These are phyloP conservation scores for Myrmaecium sp. DNA, from an alignment of 2,329 filamentous ascomycete species.

Conservation along the genomic window DNA sequence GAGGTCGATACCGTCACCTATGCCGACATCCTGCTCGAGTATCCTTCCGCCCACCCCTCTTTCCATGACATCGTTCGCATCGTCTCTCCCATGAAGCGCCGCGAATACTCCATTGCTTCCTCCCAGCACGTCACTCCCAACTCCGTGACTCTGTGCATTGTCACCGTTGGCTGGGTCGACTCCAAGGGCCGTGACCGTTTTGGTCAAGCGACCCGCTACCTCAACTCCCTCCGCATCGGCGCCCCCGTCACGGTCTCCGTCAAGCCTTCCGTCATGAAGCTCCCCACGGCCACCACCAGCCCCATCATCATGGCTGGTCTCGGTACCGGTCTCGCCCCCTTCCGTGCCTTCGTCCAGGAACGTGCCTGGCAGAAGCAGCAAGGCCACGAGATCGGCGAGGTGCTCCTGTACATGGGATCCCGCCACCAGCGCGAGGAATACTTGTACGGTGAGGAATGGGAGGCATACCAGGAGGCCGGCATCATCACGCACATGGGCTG, in stretches of 20 bases:
- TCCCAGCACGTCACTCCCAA: constrained; percentile 86
- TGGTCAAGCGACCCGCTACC: constrained; percentile 84
- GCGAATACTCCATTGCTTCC: constrained; percentile 98
- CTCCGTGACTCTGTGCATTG: constrained; percentile 87
- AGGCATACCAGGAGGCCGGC: constrained; percentile 88
- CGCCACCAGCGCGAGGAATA: constrained; percentile 98
- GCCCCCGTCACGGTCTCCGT: constrained; percentile 76
- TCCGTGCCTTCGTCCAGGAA: constrained; percentile 97
- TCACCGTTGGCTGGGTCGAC: constrained; percentile 93
- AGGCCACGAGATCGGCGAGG: constrained; percentile 83
- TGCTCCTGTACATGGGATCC: constrained; percentile 90
- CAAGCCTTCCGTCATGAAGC: constrained; percentile 98
- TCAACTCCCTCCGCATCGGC: constrained; percentile 59
- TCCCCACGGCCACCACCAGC: constrained; percentile 72
- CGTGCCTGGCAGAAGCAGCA: constrained; percentile 96
- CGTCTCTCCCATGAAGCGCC: constrained; percentile 79
- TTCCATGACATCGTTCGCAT: constrained; percentile 84
- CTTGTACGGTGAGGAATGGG: constrained; percentile 97
- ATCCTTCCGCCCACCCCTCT: constrained; percentile 68
- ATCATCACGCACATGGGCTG: constrained; percentile 87
- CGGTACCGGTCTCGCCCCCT: constrained; percentile 95
- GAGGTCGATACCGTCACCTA: constrained; percentile 88
- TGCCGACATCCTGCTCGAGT: constrained; percentile 79
- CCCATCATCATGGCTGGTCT: constrained; percentile 98
- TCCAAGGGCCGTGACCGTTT: constrained; percentile 72